Evolutionary conservation across 2,329 filamentous ascomycete genomes (phyloP).

Genomic region (Beauveria asiatica): DNA sequence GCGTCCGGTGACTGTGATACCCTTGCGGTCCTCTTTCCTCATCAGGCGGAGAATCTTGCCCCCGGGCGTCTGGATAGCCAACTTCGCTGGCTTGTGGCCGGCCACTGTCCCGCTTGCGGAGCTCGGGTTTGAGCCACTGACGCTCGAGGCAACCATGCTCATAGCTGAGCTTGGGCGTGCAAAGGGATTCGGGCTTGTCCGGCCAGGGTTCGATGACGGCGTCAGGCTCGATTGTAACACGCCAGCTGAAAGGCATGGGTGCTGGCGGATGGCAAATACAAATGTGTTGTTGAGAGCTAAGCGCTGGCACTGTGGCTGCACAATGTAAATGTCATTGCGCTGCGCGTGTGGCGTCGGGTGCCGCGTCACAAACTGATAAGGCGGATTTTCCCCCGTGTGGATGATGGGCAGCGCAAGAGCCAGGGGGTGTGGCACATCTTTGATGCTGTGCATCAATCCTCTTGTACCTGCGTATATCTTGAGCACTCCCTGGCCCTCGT

Average conservation of each 20-base stretch:
- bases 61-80: slow-evolving; percentile 87
- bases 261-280: slow-evolving; percentile 90
- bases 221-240: slow-evolving; percentile 30
- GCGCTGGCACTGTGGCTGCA: slow-evolving; percentile 84
- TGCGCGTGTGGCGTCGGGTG: slow-evolving; percentile 98
- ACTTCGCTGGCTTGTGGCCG: slow-evolving; percentile 79
- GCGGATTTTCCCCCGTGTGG: slow-evolving; percentile 85
- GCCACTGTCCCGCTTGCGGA: slow-evolving; percentile 43
- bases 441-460: slow-evolving; percentile 94
- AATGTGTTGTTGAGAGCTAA: slow-evolving; percentile 95
- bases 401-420: slow-evolving; percentile 84
- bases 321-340: slow-evolving; percentile 91
- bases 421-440: slow-evolving; percentile 87
- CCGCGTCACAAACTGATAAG: slow-evolving; percentile 84
- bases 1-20: slow-evolving; percentile 37
- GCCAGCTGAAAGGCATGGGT: slow-evolving; percentile 53
- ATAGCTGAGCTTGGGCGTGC: slow-evolving; percentile 52
- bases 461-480: slow-evolving; percentile 92
- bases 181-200: slow-evolving; percentile 52
- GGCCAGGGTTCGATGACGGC: slow-evolving; percentile 39
- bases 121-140: slow-evolving; percentile 48
- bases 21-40: slow-evolving; percentile 64
- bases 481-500: slow-evolving; percentile 79
- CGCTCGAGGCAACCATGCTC: slow-evolving; percentile 54
- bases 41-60: slow-evolving; percentile 90